Conservation (phyloP, 1,284 basidiomycete genomes). For the Cryptococcus hybrid region DNA sequence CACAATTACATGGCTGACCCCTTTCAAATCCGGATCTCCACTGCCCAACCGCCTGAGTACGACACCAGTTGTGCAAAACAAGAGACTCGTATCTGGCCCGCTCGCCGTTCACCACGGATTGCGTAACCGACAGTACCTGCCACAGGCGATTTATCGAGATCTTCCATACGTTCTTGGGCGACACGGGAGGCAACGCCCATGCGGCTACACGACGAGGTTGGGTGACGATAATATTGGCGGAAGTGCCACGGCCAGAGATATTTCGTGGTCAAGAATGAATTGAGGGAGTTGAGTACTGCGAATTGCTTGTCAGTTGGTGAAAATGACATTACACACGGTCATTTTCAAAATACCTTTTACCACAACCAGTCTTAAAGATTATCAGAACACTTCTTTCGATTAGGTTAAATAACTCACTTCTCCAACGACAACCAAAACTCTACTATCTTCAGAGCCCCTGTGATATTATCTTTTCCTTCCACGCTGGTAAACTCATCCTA, state of each 20-base stretch:
- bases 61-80: constrained; percentile 94
- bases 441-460: constrained; percentile 60
- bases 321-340: not conserved
- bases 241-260: constrained; percentile 62
- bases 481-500: constrained; percentile 72
- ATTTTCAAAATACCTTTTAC: constrained; percentile 64
- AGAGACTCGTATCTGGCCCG: constrained; percentile 66
- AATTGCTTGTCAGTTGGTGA: not conserved
- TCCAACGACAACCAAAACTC: constrained; percentile 78
- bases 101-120: constrained; percentile 83
- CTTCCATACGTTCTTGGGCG: constrained; percentile 77
- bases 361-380: constrained; percentile 64
- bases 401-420: constrained; percentile 61
- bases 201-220: constrained; percentile 89
- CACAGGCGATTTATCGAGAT: constrained; percentile 52
- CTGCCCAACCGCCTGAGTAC: constrained; percentile 71
- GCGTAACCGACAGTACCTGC: constrained; percentile 77
- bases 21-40: constrained; percentile 66
- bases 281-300: constrained; percentile 66
- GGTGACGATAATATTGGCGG: constrained; percentile 78
- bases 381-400: not conserved
- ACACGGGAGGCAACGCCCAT: constrained; percentile 87
- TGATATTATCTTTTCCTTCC: constrained; percentile 65
- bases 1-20: constrained; percentile 81
- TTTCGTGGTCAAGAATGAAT: constrained; percentile 79